These are phyloP conservation scores for Fragosphaeria purpurea DNA, from an alignment of 2,329 filamentous ascomycete genomes.

Conservation along the genomic window DNA sequence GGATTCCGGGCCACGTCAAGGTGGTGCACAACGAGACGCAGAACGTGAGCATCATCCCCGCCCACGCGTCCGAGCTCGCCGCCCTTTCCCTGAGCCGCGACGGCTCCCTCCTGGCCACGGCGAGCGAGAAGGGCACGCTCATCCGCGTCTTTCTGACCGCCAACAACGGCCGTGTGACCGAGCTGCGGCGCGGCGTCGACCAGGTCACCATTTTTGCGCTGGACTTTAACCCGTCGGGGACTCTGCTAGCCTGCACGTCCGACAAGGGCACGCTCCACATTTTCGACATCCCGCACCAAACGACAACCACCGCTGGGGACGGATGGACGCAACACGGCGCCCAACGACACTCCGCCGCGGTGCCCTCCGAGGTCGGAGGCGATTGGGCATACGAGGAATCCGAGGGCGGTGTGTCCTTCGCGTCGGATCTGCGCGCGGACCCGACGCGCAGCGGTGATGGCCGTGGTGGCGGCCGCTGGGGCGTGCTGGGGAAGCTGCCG, in stretches of 20 bases:
- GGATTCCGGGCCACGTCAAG: slow-evolving; percentile 79
- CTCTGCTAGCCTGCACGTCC: slow-evolving; percentile 79
- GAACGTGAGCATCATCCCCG: slow-evolving; percentile 87
- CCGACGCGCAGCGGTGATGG: slow-evolving; percentile 9
- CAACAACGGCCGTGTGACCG: slow-evolving; percentile 70
- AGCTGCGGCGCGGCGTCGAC: slow-evolving; percentile 83
- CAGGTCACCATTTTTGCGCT: slow-evolving; percentile 79
- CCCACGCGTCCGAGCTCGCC: slow-evolving; percentile 69
- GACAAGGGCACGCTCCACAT: slow-evolving; percentile 95
- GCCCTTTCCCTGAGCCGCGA: slow-evolving; percentile 73
- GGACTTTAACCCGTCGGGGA: slow-evolving; percentile 73
- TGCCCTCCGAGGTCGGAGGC: slow-evolving; percentile 6
- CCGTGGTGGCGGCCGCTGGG: slow-evolving; percentile 63
- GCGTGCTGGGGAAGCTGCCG: slow-evolving; percentile 71
- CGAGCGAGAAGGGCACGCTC: slow-evolving; percentile 84
- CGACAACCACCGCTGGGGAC: not conserved
- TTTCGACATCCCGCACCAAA: slow-evolving; percentile 65
- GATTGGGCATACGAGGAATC: slow-evolving; percentile 13
- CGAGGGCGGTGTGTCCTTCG: slow-evolving; percentile 6
- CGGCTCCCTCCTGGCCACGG: slow-evolving; percentile 74
- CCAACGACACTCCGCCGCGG: not conserved
- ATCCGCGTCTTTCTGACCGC: slow-evolving; percentile 75
- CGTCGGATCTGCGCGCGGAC: slow-evolving; percentile 8
- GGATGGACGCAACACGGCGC: not conserved
- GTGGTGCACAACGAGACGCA: slow-evolving; percentile 67